Evolutionary conservation across 495 filamentous ascomycete genomes (phyloP).

Genomic region (Trichocladium antarcticum): DNA sequence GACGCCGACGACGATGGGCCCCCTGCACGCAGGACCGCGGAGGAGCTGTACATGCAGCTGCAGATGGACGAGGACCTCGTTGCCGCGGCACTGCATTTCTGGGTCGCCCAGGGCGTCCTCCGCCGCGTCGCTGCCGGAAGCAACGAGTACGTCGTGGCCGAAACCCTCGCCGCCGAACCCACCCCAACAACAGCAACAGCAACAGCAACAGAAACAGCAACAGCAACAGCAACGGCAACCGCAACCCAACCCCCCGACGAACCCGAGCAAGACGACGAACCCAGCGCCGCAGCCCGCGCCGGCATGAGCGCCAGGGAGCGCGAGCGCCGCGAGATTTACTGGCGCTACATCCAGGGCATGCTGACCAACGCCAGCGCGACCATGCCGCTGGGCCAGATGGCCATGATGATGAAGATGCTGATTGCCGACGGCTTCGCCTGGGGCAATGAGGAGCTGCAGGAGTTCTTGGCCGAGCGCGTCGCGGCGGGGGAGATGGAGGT

Average conservation of each 20-base stretch:
- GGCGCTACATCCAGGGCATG: conserved; percentile 88
- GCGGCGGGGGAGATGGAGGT: conserved; percentile 58
- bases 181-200: conserved; percentile 27
- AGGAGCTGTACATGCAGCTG: conserved; percentile 52
- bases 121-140: conserved; percentile 42
- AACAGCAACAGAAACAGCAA: conserved; percentile 7
- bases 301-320: conserved; percentile 35
- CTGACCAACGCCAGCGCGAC: conserved; percentile 70
- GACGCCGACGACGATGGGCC: conserved; percentile 20
- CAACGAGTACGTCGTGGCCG: conserved; percentile 32
- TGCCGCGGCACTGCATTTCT: conserved; percentile 69
- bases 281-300: neutral
- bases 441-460: conserved; percentile 59
- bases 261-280: too few species aligned
- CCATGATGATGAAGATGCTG: conserved; percentile 87
- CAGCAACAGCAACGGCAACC: neutral
- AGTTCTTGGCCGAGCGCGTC: conserved; percentile 68
- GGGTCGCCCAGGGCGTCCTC: conserved; percentile 71
- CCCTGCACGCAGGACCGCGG: conserved; percentile 43
- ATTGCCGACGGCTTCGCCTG: conserved; percentile 79
- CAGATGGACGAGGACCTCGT: conserved; percentile 70
- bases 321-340: conserved; percentile 75
- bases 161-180: conserved; percentile 23
- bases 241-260: neutral
- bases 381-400: conserved; percentile 70